Evolutionary conservation across 345 rosid genomes (phyloP), one percentile per base, ranked within the genome.

Genomic region (Euclidium syriacum): DNA sequence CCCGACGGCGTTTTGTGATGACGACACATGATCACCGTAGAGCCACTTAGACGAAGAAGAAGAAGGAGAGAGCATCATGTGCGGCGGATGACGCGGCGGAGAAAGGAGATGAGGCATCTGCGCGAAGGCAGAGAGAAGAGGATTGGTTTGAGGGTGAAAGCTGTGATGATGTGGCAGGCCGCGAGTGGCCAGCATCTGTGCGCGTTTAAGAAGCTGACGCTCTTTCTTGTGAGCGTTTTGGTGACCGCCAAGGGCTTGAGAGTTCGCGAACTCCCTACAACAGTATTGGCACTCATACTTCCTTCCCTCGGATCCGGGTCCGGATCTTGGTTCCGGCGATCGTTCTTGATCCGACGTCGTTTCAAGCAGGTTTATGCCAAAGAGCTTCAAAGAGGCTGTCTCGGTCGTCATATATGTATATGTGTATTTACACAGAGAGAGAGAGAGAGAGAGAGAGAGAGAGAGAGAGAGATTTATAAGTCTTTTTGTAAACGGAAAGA

Each of bases 201-300:
- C 88, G 0, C 90, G 84, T 73, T 91, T 91, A 34, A 88, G 75
- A 16, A 81, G 85, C 62, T 80, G 96, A 41, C 98, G 81, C 64
- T 91, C 98, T 60, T 91, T 91, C 84, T 88, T 91, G 81, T 91
- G 98, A 10, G 98, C 96, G 88, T 91, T 91, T 68, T 91, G 98
- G 67, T 91, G 98, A 53, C 98, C 98, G 4, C 98, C 98, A 15
- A 91, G 79, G 12, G 98, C 98, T 73, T 88, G 98, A 3, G 98
- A 91, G 59, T 91, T 91, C 20, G 95, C 88, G 33, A 91, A 91
- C 65, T 83, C 95, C n/a, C 98, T 79, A 50, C 71, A 83, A 57
- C 98, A 91, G 59, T 91, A 91, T 54, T 91, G 98, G 22, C 98
- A 91, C 85, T 88, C 98, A 70, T 84, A 91, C 44, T 86, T 91